phyloP scores from a whole-genome alignment of 2,329 filamentous ascomycete genomes.

The Daldinia eschscholtzii region DNA sequence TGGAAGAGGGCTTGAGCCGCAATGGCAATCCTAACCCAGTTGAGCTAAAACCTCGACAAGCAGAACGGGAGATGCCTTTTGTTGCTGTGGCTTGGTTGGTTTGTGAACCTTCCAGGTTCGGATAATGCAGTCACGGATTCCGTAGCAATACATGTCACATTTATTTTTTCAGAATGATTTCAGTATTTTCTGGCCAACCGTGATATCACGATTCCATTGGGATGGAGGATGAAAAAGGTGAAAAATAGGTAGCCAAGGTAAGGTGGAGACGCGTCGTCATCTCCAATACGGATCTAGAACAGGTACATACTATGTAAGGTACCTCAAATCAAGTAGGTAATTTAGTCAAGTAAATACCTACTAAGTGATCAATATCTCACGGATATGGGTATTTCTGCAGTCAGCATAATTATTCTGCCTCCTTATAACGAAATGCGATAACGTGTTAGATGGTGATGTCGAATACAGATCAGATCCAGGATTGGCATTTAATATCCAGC shows the following conservation, averaged over 20 bases:
- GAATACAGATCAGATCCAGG: not conserved
- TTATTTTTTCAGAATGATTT: not conserved
- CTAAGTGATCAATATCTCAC: slow-evolving; percentile 23
- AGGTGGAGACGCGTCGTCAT: slow-evolving; percentile 34
- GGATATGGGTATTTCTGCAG: slow-evolving; percentile 22
- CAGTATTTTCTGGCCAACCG: not conserved
- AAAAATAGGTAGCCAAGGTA: not conserved
- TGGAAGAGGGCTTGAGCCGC: slow-evolving; percentile 18
- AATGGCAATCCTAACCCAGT: not conserved
- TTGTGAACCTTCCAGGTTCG: not conserved
- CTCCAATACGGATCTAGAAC: slow-evolving; percentile 22
- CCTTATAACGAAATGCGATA: slow-evolving; percentile 21
- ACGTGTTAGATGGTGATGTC: not conserved
- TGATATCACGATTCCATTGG: not conserved
- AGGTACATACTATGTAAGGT: too few relatives aligned
- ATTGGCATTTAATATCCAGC: slow-evolving; percentile 16
- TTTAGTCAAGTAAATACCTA: too few relatives aligned
- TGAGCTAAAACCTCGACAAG: slow-evolving; percentile 3
- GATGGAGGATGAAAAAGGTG: not conserved
- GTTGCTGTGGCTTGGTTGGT: slow-evolving; percentile 16
- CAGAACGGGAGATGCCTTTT: not conserved
- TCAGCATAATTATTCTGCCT: slow-evolving; percentile 23
- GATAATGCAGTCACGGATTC: slow-evolving; percentile 7
- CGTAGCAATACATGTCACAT: slow-evolving; percentile 29
- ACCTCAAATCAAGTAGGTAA: not conserved